Percentiles rank a stretch among this genome's conserved stretches.
Conservation (phyloP, 2,329 filamentous ascomycete species). For the Pyricularia grisea region DNA sequence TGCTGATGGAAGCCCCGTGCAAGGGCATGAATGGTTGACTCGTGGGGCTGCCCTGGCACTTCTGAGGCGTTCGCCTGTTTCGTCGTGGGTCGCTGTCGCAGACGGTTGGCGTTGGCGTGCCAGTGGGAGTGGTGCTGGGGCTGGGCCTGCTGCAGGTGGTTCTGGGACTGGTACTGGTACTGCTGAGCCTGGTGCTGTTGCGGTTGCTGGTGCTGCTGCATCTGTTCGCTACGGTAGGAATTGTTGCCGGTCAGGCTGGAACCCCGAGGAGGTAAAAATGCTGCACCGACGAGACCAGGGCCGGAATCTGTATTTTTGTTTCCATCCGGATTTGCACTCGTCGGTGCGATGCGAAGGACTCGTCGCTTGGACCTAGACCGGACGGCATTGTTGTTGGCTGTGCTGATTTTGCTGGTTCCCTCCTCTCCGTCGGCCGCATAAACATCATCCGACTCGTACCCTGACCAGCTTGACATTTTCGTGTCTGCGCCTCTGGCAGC, state of each 20-base stretch:
- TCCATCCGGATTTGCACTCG: not conserved
- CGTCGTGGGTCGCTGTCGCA: constrained; percentile 18
- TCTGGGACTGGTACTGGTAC: not conserved
- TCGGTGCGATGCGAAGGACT: not conserved
- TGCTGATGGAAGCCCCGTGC: not conserved
- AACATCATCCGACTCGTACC: constrained; percentile 13
- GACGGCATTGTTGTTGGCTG: not conserved
- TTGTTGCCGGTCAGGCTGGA: not conserved
- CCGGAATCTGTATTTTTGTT: not conserved
- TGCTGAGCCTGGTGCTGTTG: not conserved
- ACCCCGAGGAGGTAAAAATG: not conserved
- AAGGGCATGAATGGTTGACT: not conserved
- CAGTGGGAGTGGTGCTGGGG: constrained; percentile 4
- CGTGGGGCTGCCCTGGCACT: constrained; percentile 5
- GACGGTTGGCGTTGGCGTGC: constrained; percentile 13
- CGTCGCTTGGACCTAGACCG: not conserved
- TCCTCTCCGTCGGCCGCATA: constrained; percentile 15
- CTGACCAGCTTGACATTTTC: not conserved
- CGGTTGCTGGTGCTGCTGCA: not conserved
- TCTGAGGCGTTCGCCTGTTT: constrained; percentile 18
- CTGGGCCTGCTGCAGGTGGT: not conserved
- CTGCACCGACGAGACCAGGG: not conserved
- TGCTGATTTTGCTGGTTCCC: not conserved
- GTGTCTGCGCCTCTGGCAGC: not conserved
- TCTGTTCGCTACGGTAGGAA: not conserved